Conservation (phyloP, 306 rosid genomes). For the Pterocarpus macrocarpus region DNA sequence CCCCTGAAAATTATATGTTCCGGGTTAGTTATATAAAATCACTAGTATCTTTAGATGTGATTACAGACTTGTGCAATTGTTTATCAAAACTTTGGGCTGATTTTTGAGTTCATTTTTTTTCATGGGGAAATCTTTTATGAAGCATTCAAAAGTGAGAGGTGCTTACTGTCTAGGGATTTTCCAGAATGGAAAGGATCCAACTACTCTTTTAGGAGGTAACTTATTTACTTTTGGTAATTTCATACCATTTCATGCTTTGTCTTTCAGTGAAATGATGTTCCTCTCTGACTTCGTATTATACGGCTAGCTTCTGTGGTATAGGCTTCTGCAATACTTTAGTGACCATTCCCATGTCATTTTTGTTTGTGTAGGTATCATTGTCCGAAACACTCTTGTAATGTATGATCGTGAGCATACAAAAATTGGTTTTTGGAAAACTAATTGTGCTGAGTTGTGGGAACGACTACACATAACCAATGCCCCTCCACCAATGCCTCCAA, state of each 20-base stretch:
- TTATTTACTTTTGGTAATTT: constrained; percentile 6
- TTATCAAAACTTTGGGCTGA: constrained; percentile 41
- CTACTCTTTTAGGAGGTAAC: constrained; percentile 95
- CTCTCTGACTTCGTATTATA: constrained; percentile 27
- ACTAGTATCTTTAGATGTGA: constrained; percentile 32
- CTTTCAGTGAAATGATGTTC: constrained; percentile 28
- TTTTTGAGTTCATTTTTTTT: constrained; percentile 28
- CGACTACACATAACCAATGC: constrained; percentile 64
- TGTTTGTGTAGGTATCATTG: constrained; percentile 72
- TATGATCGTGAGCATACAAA: constrained; percentile 82
- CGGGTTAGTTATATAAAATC: constrained; percentile 63
- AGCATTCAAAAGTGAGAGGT: constrained; percentile 92
- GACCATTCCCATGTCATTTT: constrained; percentile 25
- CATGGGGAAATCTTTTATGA: constrained; percentile 51
- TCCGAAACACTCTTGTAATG: constrained; percentile 85
- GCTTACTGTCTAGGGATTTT: constrained; percentile 95
- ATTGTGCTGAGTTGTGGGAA: constrained; percentile 96
- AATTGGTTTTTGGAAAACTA: constrained; percentile 97
- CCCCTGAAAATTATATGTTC: constrained; percentile 96
- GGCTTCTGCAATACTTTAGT: constrained; percentile 28
- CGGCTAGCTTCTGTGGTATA: constrained; percentile 19
- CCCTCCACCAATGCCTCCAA: constrained; percentile 60
- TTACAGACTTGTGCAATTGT: constrained; percentile 39
- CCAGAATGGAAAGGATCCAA: constrained; percentile 89
- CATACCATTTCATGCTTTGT: constrained; percentile 38